Percentiles rank a stretch among this genome's conserved stretches.
Evolutionary conservation across 495 filamentous ascomycete genomes (phyloP).

Genomic region (Monascus purpureus): DNA sequence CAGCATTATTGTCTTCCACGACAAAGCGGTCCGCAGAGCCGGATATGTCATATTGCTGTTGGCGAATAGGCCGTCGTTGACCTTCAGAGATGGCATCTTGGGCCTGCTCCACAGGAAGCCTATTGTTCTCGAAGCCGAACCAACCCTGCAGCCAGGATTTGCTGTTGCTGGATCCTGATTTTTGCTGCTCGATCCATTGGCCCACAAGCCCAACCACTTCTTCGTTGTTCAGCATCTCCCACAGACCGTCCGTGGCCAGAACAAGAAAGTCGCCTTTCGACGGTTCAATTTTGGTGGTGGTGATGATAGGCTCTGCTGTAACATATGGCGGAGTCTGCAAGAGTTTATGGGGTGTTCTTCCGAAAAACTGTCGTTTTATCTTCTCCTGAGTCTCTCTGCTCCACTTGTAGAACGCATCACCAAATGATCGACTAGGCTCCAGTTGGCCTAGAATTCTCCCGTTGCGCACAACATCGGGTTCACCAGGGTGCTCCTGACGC

Average conservation of each 20-base stretch:
- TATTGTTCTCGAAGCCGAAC: constrained; percentile 31
- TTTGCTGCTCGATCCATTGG: constrained; percentile 81
- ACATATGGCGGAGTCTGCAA: constrained; percentile 93
- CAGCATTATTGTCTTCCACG: constrained; percentile 90
- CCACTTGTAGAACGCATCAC: constrained; percentile 97
- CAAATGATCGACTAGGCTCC: constrained; percentile 87
- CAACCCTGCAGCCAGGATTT: constrained; percentile 35
- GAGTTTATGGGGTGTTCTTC: constrained; percentile 51
- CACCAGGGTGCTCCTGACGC: constrained; percentile 72
- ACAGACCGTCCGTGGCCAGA: constrained; percentile 91
- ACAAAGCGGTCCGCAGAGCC: constrained; percentile 66
- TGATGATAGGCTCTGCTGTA: constrained; percentile 89
- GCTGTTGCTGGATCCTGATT: constrained; percentile 24
- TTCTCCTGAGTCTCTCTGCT: constrained; percentile 63
- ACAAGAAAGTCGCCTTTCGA: constrained; percentile 89
- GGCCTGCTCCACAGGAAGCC: constrained; percentile 37
- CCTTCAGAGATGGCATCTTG: constrained; percentile 38
- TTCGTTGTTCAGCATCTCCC: constrained; percentile 99
- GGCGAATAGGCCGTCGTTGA: constrained; percentile 60
- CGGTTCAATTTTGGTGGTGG: constrained; percentile 87
- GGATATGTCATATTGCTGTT: constrained; percentile 67
- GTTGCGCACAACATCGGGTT: constrained; percentile 68
- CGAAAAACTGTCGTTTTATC: constrained; percentile 76
- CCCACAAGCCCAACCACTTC: constrained; percentile 95
- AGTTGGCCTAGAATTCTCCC: constrained; percentile 84